A percentile compares a stretch with the other conserved stretches of the same genome.
Conservation (phyloP, 768 basidiomycete species). For the Xanthoconium stramineum region DNA sequence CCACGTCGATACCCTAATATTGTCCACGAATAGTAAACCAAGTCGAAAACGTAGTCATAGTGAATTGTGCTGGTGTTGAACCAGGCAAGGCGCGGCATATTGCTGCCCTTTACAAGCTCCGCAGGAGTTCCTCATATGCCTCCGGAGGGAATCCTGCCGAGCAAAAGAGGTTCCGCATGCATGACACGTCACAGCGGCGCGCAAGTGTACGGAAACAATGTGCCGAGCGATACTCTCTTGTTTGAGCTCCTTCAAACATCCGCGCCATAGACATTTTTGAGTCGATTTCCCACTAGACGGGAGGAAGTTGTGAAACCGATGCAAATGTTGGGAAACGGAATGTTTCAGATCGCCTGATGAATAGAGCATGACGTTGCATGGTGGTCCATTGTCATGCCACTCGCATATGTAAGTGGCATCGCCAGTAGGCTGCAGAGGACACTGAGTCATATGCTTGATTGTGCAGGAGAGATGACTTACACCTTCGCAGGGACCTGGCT, state of each 20-base stretch:
- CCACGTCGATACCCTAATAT: too few species aligned
- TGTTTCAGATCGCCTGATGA: constrained; percentile 5
- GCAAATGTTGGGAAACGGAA: constrained; percentile 10
- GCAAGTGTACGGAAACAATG: too few species aligned
- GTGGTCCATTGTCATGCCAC: constrained; percentile 8
- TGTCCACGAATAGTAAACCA: too few species aligned
- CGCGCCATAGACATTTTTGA: constrained; percentile 13
- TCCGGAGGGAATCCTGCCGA: constrained; percentile 25
- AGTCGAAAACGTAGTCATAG: too few species aligned
- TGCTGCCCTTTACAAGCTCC: neutral
- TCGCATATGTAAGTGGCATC: neutral
- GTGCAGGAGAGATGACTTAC: too few species aligned
- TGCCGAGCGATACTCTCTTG: constrained; percentile 18
- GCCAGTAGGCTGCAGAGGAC: neutral
- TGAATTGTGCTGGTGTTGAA: neutral
- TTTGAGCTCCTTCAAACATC: constrained; percentile 23
- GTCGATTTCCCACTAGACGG: constrained; percentile 2
- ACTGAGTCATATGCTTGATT: too few species aligned
- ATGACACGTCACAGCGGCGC: too few species aligned
- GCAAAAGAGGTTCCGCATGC: constrained; percentile 17
- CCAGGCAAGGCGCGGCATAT: neutral
- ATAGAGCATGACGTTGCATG: constrained; percentile 2
- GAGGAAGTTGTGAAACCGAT: neutral
- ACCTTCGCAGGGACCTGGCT: too few species aligned
- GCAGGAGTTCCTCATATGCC: constrained; percentile 22